These are phyloP conservation scores for Talaromyces sp. DNA, from an alignment of 2,329 filamentous ascomycete species.

Conservation along the genomic window DNA sequence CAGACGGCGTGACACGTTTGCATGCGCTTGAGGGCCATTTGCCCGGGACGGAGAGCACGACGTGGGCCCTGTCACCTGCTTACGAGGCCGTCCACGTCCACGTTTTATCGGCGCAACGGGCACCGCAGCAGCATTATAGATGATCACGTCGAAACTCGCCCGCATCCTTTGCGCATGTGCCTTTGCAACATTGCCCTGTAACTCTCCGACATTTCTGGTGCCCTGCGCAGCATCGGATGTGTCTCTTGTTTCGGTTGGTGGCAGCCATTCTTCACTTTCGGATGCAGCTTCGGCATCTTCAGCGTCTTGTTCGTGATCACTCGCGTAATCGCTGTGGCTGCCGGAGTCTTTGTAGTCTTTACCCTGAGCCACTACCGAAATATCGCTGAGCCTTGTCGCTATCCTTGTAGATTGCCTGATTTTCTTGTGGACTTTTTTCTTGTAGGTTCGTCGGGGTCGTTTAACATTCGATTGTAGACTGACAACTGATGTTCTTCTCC, in stretches of 20 bases:
- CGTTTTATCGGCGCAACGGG: constrained; percentile 2
- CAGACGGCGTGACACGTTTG: constrained; percentile 16
- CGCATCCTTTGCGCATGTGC: neutral
- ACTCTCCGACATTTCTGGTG: neutral
- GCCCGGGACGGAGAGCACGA: neutral
- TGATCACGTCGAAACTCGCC: constrained; percentile 14
- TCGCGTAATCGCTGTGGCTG: neutral
- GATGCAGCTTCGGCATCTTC: neutral
- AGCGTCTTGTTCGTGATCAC: neutral
- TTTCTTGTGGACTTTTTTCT: neutral
- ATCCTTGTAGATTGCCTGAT: constrained; percentile 10
- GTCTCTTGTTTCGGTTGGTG: constrained; percentile 1
- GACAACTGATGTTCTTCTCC: neutral
- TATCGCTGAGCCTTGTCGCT: constrained; percentile 1
- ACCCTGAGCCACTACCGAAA: neutral
- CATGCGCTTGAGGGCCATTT: neutral
- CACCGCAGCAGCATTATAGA: constrained; percentile 5
- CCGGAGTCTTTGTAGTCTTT: neutral
- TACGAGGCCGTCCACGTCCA: constrained; percentile 14
- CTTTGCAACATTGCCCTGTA: constrained; percentile 6
- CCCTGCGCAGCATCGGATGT: constrained; percentile 15
- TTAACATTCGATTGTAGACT: neutral
- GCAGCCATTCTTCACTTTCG: neutral
- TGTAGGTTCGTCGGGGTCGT: constrained; percentile 1
- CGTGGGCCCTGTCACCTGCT: neutral